phyloP scores from a whole-genome alignment of 2,329 filamentous ascomycete species.

The Tolypocladium tundrense region DNA sequence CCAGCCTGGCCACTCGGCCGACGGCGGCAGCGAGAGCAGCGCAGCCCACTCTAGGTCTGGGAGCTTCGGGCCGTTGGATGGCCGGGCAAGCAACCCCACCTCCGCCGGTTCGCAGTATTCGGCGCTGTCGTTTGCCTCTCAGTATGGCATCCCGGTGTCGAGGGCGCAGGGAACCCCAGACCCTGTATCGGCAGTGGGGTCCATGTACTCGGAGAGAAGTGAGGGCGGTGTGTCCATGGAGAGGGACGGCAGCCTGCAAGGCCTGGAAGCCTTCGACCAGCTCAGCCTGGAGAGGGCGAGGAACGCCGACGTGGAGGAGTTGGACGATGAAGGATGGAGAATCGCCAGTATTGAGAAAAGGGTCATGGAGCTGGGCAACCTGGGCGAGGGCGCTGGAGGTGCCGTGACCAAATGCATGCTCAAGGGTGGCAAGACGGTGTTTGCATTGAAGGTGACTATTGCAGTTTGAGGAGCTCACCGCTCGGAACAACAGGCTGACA shows the following conservation, averaged over 20 bases:
- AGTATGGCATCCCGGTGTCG: slow-evolving; percentile 56
- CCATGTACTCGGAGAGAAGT: slow-evolving; percentile 70
- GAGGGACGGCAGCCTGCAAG: slow-evolving; percentile 69
- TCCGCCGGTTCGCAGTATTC: slow-evolving; percentile 85
- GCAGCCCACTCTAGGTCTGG: slow-evolving; percentile 71
- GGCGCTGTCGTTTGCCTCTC: slow-evolving; percentile 67
- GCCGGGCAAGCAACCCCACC: slow-evolving; percentile 67
- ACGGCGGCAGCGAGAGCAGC: slow-evolving; percentile 71
- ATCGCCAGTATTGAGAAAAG: slow-evolving; percentile 83
- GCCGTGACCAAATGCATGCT: slow-evolving; percentile 87
- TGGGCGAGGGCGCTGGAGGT: slow-evolving; percentile 92
- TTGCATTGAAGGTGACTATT: slow-evolving; percentile 77
- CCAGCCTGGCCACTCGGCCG: slow-evolving; percentile 55
- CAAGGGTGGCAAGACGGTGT: slow-evolving; percentile 85
- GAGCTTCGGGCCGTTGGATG: slow-evolving; percentile 70
- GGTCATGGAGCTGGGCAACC: slow-evolving; percentile 76
- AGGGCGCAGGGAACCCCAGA: slow-evolving; percentile 64
- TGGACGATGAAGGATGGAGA: slow-evolving; percentile 92
- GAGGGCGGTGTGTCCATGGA: slow-evolving; percentile 72
- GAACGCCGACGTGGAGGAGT: slow-evolving; percentile 80
- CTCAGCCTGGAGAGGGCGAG: slow-evolving; percentile 72
- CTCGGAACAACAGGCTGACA: slow-evolving; percentile 8
- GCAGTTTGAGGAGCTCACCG: not conserved
- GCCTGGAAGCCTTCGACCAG: slow-evolving; percentile 68
- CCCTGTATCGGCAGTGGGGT: slow-evolving; percentile 79